These are phyloP conservation scores for Metschnikowia sp. DNA, from an alignment of 805 yeast genomes.

Conservation along the genomic window DNA sequence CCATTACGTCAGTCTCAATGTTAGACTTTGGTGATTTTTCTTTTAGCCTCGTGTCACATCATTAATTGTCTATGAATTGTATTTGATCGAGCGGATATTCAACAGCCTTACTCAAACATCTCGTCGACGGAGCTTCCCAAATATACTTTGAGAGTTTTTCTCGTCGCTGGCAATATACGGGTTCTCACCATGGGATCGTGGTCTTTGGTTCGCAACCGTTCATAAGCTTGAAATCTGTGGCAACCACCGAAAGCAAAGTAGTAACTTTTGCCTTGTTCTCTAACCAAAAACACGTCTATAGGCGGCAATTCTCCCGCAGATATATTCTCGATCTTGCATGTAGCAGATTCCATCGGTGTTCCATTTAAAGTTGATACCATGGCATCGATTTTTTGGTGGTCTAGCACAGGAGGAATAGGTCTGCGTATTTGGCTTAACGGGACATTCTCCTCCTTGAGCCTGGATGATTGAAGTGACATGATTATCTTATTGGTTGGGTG, in stretches of 20 bases:
- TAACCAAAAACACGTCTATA: constrained; percentile 68
- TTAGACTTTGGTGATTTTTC: too few relatives aligned
- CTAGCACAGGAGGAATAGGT: constrained; percentile 85
- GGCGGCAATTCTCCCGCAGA: constrained; percentile 73
- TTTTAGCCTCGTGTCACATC: too few relatives aligned
- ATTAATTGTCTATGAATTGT: too few relatives aligned
- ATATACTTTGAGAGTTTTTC: constrained; percentile 61
- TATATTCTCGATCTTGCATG: constrained; percentile 51
- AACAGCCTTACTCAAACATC: constrained; percentile 29
- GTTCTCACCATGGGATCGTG: constrained; percentile 54
- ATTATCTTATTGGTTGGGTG: background rate
- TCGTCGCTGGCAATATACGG: constrained; percentile 72
- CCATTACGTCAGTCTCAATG: constrained; percentile 11
- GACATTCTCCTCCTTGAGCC: constrained; percentile 51
- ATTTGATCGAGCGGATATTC: background rate
- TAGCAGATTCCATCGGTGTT: constrained; percentile 57
- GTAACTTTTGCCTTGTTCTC: constrained; percentile 56
- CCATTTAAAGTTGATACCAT: constrained; percentile 75
- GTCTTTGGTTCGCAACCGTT: constrained; percentile 36
- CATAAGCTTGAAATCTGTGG: constrained; percentile 86
- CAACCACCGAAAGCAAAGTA: constrained; percentile 91
- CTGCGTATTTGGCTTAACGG: constrained; percentile 68
- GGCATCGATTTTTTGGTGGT: constrained; percentile 66
- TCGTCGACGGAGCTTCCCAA: constrained; percentile 66
- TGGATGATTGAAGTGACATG: constrained; percentile 48